Percentiles rank a stretch among this genome's conserved stretches.
Evolutionary conservation across 2,329 filamentous ascomycete species (phyloP).

Genomic region (Fulvia fulva): DNA sequence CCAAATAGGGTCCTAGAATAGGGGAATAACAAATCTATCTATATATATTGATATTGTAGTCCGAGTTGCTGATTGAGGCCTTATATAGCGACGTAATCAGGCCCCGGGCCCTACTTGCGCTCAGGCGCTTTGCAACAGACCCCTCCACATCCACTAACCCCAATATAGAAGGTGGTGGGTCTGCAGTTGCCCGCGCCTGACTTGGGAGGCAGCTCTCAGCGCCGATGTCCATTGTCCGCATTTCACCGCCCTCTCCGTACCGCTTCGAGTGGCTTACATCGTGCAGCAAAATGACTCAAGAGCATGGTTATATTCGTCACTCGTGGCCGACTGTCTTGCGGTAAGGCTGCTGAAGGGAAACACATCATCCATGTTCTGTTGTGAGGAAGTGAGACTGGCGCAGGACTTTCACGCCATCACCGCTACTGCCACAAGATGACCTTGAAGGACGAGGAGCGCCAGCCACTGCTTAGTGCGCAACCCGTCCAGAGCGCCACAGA

Average conservation of each 20-base stretch:
- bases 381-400: not conserved
- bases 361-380: not conserved
- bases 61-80: too few species aligned
- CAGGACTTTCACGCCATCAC: not conserved
- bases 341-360: not conserved
- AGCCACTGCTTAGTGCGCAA: constrained; percentile 1
- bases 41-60: too few species aligned
- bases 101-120: too few species aligned
- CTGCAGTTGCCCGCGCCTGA: too few species aligned
- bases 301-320: not conserved
- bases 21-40: too few species aligned
- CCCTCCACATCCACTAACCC: too few species aligned
- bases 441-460: not conserved
- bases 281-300: not conserved
- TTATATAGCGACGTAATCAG: too few species aligned
- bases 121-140: too few species aligned
- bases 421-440: not conserved
- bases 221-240: not conserved
- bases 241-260: too few species aligned
- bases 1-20: too few species aligned
- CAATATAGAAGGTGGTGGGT: too few species aligned
- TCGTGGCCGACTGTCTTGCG: not conserved
- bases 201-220: not conserved
- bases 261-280: not conserved
- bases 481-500: not conserved